A percentile compares a stretch with the other conserved stretches of the same genome.
These are phyloP conservation scores for Schoenoplectus triqueter DNA, from an alignment of 202 grass and related monocot species.

Conservation along the genomic window DNA sequence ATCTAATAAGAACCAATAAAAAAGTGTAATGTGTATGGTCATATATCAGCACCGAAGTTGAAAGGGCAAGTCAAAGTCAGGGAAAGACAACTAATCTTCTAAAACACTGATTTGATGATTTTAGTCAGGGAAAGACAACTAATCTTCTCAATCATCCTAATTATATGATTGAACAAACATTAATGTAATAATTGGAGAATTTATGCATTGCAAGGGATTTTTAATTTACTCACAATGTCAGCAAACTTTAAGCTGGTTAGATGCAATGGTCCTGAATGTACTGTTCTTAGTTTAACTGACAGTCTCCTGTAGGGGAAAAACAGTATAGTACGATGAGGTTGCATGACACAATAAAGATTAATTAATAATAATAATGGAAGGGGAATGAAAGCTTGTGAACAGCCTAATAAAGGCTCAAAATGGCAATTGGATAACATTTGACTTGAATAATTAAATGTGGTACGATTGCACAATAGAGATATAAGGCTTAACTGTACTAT, in stretches of 20 bases:
- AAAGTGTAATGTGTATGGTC: background rate
- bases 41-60: background rate
- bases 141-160: background rate
- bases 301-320: too few relatives aligned
- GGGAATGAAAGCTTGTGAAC: too few relatives aligned
- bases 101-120: background rate
- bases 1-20: background rate
- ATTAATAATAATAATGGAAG: too few relatives aligned
- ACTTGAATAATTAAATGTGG: too few relatives aligned
- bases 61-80: constrained; percentile 3
- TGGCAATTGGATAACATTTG: too few relatives aligned
- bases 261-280: too few relatives aligned
- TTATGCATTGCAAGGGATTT: background rate
- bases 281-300: too few relatives aligned
- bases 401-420: too few relatives aligned
- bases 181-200: background rate
- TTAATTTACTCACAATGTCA: background rate
- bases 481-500: background rate
- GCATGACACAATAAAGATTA: too few relatives aligned
- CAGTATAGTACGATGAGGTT: too few relatives aligned
- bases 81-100: constrained; percentile 4
- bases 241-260: too few relatives aligned
- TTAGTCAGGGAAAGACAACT: constrained; percentile 1
- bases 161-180: background rate
- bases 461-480: background rate